Evolutionary conservation across 306 rosid species (phyloP).

Genomic region (Sophora flavescens): DNA sequence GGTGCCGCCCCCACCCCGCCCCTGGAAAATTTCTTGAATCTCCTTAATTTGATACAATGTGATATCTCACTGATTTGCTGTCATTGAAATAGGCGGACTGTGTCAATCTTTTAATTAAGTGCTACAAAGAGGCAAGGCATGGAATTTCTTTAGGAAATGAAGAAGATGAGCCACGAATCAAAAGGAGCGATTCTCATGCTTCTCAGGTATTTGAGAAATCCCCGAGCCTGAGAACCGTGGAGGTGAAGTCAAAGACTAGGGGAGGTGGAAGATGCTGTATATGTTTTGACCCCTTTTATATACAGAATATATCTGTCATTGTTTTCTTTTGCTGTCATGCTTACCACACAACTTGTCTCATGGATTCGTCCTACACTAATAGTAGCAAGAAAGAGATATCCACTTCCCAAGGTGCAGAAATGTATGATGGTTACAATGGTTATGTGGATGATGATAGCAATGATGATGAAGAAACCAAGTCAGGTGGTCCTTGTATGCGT

Average conservation of each 20-base stretch:
- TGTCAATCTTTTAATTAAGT: constrained; percentile 85
- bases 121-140: constrained; percentile 90
- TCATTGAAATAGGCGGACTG: constrained; percentile 78
- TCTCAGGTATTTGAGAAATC: constrained; percentile 68
- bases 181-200: constrained; percentile 57
- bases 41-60: constrained; percentile 9
- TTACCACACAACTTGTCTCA: constrained; percentile 74
- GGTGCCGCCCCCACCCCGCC: constrained; percentile 51
- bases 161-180: constrained; percentile 74
- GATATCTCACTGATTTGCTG: constrained; percentile 43
- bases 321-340: constrained; percentile 82
- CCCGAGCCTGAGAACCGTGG: constrained; percentile 55
- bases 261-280: constrained; percentile 99
- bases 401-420: constrained; percentile 49
- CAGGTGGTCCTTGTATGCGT: constrained; percentile 71
- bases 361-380: constrained; percentile 69
- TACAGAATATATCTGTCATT: constrained; percentile 79
- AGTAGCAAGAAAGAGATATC: constrained; percentile 47
- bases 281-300: constrained; percentile 90
- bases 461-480: constrained; percentile 52
- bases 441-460: constrained; percentile 58
- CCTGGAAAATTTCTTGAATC: constrained; percentile 26
- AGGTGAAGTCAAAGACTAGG: constrained; percentile 77
- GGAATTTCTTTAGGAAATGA: constrained; percentile 83
- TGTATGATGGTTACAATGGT: constrained; percentile 58